Evolutionary conservation across 352 stramenopile genomes (phyloP).

Genomic region (Pythium vanterpoolii): DNA sequence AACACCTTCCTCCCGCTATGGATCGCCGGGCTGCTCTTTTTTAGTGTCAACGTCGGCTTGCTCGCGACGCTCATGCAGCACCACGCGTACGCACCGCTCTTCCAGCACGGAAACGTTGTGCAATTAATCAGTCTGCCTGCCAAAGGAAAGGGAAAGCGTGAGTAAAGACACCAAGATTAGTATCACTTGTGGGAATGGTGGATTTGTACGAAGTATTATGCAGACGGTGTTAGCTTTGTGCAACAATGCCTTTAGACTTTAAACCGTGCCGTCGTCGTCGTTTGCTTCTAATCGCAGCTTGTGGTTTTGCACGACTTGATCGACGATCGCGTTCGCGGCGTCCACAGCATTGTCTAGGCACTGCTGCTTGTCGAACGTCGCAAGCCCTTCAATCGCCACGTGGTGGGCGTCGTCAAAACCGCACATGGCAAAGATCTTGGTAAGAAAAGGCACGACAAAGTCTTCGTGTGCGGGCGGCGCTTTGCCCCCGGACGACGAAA

Average conservation of each 20-base stretch:
- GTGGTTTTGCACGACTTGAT: conserved; percentile 52
- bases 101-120: conserved; percentile 40
- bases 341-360: conserved; percentile 55
- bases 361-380: conserved; percentile 58
- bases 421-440: conserved; percentile 76
- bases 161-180: not conserved
- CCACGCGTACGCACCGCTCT: conserved; percentile 62
- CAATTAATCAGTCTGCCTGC: not conserved
- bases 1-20: conserved; percentile 90
- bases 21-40: conserved; percentile 87
- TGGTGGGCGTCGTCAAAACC: conserved; percentile 65
- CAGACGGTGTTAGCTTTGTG: not conserved
- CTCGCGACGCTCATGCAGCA: conserved; percentile 69
- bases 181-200: no score
- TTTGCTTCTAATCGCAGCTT: conserved; percentile 53
- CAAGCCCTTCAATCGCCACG: conserved; percentile 58
- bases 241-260: not conserved
- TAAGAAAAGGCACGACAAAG: conserved; percentile 68
- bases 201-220: no score
- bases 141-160: conserved; percentile 10
- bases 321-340: conserved; percentile 54
- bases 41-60: conserved; percentile 81
- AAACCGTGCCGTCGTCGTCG: conserved; percentile 4
- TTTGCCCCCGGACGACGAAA: conserved; percentile 73
- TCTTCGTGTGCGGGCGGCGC: conserved; percentile 48